These are phyloP conservation scores for Ophiocytium majus DNA, from an alignment of 352 stramenopile species.

Conservation along the genomic window DNA sequence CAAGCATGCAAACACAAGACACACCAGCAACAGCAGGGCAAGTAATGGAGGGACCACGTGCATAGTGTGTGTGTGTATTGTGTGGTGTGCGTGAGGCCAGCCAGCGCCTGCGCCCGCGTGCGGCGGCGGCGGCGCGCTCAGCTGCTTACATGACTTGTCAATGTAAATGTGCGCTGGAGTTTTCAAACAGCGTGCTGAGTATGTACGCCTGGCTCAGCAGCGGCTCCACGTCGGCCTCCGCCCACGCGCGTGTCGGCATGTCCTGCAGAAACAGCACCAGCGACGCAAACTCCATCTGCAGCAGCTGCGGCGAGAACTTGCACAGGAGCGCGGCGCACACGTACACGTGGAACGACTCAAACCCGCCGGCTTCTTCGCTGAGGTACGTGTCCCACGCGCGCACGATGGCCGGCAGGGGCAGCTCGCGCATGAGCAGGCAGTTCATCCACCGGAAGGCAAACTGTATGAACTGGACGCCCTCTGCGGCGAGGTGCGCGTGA, in stretches of 20 bases:
- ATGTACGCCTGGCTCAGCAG: slow-evolving; percentile 95
- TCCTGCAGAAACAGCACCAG: slow-evolving; percentile 92
- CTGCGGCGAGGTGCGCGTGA: slow-evolving; percentile 84
- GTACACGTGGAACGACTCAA: slow-evolving; percentile 99
- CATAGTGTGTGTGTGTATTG: no score
- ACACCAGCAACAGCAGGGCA: no score
- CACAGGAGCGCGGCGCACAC: slow-evolving; percentile 97
- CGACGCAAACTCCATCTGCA: slow-evolving; percentile 94
- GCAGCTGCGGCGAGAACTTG: slow-evolving; percentile 88
- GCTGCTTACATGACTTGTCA: background rate
- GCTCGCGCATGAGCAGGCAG: slow-evolving; percentile 95
- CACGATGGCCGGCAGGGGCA: slow-evolving; percentile 87
- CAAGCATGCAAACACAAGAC: no score
- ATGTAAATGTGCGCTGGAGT: slow-evolving; percentile 25
- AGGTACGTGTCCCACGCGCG: slow-evolving; percentile 99
- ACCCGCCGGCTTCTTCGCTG: slow-evolving; percentile 90
- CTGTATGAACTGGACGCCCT: slow-evolving; percentile 95
- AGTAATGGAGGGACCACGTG: no score
- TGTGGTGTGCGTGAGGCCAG: no score
- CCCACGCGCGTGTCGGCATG: slow-evolving; percentile 93
- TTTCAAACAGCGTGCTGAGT: slow-evolving; percentile 76
- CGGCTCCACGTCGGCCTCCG: slow-evolving; percentile 94
- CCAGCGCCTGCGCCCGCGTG: no score
- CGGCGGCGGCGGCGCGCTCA: no score
- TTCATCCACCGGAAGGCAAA: slow-evolving; percentile 99